Evolutionary conservation across 768 basidiomycete genomes (phyloP), one percentile per base, ranked within the genome.

Genomic region (Coprinopsis cinerea): DNA sequence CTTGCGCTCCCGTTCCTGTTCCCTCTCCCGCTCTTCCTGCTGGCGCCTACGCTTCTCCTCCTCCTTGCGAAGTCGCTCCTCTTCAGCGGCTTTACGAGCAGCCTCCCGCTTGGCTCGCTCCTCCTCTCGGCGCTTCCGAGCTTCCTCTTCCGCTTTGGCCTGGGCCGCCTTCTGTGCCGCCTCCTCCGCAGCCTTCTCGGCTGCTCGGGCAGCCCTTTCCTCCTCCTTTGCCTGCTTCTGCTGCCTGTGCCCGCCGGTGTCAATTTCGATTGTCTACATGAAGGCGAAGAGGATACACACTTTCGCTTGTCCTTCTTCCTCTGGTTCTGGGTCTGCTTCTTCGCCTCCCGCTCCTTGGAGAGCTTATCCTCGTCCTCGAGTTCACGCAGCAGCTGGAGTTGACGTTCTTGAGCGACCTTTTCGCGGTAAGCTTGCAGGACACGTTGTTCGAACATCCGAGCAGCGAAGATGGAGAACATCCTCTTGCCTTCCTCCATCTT

Each of bases 381-480:
- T 63, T 98, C 96, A 25, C 90, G 83, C 50, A 99, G 74, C 18
- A 99, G 77, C 58, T 97, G 94, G 53, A 88, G 71, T 66, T 97
- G 94, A 57, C 92, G 82, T 67, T 95, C 94, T 63, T 95, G 92
- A 11, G 96, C 95, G 15, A 98, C 91, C 67, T 90, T 86, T 70
- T 98, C 95, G 30, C 95, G 87, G 62, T 95, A 98, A 13, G 95
- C 92, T 60, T 92, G 88, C 48, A 96, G 81, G 32, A 98, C 96
- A 20, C 96, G 85, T 68, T 97, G 95, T 70, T 99, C 96, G 66
- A 99, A 98, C 94, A 98, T 96, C 47, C 96, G 83, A 36, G 96
- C 96, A 14, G 96, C 96, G 60, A 99, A 99, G 68, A 99, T 96
- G 56, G 92, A 93, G 74, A 99, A 99, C 96, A 99, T 99, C 44